A percentile compares a stretch with the other conserved stretches of the same genome.
These are phyloP conservation scores for Syncephalastrum contaminatum DNA, from an alignment of 371 early-diverging fungal species.

Conservation along the genomic window DNA sequence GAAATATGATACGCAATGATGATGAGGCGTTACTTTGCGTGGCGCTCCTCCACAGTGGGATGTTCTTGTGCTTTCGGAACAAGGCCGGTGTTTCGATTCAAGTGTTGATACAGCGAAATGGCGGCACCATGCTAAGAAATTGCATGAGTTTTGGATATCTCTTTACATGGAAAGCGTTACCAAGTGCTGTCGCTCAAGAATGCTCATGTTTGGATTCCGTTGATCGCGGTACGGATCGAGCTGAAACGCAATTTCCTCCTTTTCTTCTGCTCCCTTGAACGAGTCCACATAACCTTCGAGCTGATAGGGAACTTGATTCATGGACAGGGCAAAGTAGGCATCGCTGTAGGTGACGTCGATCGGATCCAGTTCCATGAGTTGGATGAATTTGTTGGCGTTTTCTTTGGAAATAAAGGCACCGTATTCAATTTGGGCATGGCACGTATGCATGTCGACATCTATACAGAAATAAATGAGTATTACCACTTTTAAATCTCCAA, in stretches of 20 bases:
- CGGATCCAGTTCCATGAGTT: slow-evolving; percentile 49
- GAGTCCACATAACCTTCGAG: slow-evolving; percentile 31
- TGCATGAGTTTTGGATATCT: slow-evolving; percentile 7
- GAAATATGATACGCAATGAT: too few relatives aligned
- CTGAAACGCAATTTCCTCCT: slow-evolving; percentile 14
- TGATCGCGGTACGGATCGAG: too few relatives aligned
- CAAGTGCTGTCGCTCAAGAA: slow-evolving; percentile 32
- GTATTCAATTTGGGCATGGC: slow-evolving; percentile 53
- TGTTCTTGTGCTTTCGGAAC: slow-evolving; percentile 37
- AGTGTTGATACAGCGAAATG: slow-evolving; percentile 35
- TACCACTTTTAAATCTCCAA: too few relatives aligned
- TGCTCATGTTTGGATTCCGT: slow-evolving; percentile 10
- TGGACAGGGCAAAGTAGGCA: slow-evolving; percentile 56
- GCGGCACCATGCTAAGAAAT: slow-evolving; percentile 38
- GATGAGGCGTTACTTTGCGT: slow-evolving; percentile 21
- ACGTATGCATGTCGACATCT: slow-evolving; percentile 58
- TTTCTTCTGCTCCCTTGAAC: slow-evolving; percentile 8
- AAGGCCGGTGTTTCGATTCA: slow-evolving; percentile 24
- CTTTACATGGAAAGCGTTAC: slow-evolving; percentile 9
- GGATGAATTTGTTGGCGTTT: slow-evolving; percentile 48
- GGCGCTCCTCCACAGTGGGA: slow-evolving; percentile 40
- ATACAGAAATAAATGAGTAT: not conserved
- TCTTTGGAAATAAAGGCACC: slow-evolving; percentile 58
- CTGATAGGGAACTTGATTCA: slow-evolving; percentile 62
- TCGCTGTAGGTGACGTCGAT: slow-evolving; percentile 56